A percentile compares a stretch with the other conserved stretches of the same genome.
Conservation (phyloP, 2,329 filamentous ascomycete species). For the Fusarium chaquense region DNA sequence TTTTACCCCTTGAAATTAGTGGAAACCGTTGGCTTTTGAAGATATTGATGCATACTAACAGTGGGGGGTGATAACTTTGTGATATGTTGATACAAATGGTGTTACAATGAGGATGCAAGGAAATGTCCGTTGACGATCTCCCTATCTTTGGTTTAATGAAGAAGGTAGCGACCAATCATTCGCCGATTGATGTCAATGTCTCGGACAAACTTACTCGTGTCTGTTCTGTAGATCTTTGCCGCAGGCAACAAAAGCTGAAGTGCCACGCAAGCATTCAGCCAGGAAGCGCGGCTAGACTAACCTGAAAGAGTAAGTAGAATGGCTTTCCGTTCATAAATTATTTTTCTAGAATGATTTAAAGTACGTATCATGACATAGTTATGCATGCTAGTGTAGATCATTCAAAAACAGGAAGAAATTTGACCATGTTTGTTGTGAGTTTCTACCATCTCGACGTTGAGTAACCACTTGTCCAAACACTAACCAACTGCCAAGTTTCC, state of each 20-base stretch:
- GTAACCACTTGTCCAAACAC: neutral
- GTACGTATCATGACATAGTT: conserved; percentile 4
- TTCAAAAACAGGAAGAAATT: neutral
- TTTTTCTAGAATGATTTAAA: conserved; percentile 24
- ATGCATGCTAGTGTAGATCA: conserved; percentile 12
- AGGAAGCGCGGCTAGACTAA: conserved; percentile 2
- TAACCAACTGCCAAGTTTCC: neutral
- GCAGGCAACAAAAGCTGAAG: neutral
- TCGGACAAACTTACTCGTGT: conserved; percentile 15
- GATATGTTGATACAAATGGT: neutral
- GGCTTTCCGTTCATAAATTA: neutral
- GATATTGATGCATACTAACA: neutral
- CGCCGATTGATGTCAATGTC: conserved; percentile 9
- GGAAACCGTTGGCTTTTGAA: neutral
- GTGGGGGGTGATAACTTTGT: neutral
- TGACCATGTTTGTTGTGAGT: neutral
- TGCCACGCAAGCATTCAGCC: conserved; percentile 1
- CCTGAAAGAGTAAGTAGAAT: neutral
- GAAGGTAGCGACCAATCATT: conserved; percentile 1
- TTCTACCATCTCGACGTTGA: neutral
- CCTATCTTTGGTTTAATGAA: neutral
- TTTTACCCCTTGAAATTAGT: conserved; percentile 10
- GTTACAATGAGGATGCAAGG: neutral
- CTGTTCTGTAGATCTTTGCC: conserved; percentile 27
- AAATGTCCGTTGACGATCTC: conserved; percentile 3